phyloP scores from a whole-genome alignment of 176 grass and related monocot species.

The Cymbopogon citratus region DNA sequence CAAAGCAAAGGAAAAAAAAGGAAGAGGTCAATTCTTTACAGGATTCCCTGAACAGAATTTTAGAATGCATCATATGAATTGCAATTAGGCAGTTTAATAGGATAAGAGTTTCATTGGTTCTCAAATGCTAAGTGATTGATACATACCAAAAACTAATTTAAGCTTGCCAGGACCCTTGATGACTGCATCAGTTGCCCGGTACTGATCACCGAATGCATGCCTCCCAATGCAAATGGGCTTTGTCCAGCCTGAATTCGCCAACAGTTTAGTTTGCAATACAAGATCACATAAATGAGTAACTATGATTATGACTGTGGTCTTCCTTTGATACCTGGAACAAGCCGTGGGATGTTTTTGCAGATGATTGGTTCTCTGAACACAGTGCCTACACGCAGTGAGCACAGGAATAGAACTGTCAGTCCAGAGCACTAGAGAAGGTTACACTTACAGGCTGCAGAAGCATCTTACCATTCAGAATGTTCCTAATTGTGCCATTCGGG shows the following conservation, averaged over 20 bases:
- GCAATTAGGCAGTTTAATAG: too few relatives aligned
- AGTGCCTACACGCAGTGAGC: slow-evolving; percentile 42
- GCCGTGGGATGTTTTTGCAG: slow-evolving; percentile 54
- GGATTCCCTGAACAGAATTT: background rate
- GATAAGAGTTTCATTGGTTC: background rate
- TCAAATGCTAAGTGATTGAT: background rate
- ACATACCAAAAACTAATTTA: slow-evolving; percentile 76
- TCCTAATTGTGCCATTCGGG: slow-evolving; percentile 78
- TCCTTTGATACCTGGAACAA: slow-evolving; percentile 53
- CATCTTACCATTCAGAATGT: slow-evolving; percentile 66
- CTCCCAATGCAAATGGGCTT: slow-evolving; percentile 89
- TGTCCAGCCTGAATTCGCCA: slow-evolving; percentile 50
- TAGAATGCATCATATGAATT: too few relatives aligned
- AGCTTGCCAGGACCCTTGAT: slow-evolving; percentile 69
- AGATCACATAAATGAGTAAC: background rate
- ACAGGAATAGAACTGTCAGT: slow-evolving; percentile 15
- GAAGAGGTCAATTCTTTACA: background rate
- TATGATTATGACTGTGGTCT: background rate
- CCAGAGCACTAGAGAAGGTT: background rate
- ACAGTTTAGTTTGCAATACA: slow-evolving; percentile 9
- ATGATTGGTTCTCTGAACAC: slow-evolving; percentile 87
- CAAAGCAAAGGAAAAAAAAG: background rate
- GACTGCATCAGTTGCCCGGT: slow-evolving; percentile 67
- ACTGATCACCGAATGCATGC: slow-evolving; percentile 79
- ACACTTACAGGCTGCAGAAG: background rate